These are phyloP conservation scores for Trichoderma parareesei DNA, from an alignment of 495 filamentous ascomycete species.

Conservation along the genomic window DNA sequence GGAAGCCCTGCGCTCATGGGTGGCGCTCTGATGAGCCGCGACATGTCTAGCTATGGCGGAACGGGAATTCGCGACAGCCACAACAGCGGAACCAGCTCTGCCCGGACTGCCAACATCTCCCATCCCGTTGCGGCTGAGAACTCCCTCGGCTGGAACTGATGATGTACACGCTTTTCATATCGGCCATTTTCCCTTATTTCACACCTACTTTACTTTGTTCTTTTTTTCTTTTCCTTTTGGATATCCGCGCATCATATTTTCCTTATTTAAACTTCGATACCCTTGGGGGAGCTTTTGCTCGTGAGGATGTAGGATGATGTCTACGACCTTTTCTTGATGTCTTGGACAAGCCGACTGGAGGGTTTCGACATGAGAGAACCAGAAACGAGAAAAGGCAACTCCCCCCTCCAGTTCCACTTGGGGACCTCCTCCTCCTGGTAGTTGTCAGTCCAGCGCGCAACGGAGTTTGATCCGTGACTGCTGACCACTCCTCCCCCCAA, in stretches of 20 bases:
- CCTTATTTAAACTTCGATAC: slow-evolving; percentile 41
- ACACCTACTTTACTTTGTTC: background rate
- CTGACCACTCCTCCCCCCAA: background rate
- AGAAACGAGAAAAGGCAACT: background rate
- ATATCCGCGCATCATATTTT: slow-evolving; percentile 16
- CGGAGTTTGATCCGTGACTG: background rate
- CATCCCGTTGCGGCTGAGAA: slow-evolving; percentile 94
- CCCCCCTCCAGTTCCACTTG: background rate
- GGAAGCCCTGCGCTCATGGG: slow-evolving; percentile 51
- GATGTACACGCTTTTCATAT: slow-evolving; percentile 14
- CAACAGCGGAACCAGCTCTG: slow-evolving; percentile 62
- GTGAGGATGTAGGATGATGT: slow-evolving; percentile 8
- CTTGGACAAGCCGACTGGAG: background rate
- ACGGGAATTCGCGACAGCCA: slow-evolving; percentile 53
- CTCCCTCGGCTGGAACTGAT: slow-evolving; percentile 94
- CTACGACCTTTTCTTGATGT: slow-evolving; percentile 6
- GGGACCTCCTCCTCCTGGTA: background rate
- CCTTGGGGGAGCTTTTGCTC: slow-evolving; percentile 26
- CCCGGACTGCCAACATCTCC: slow-evolving; percentile 61
- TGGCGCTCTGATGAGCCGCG: slow-evolving; percentile 40
- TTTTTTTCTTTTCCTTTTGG: slow-evolving; percentile 3
- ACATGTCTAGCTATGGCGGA: slow-evolving; percentile 43
- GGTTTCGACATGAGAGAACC: background rate
- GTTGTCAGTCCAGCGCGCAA: background rate
- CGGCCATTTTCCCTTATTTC: slow-evolving; percentile 6